These are phyloP conservation scores for Orbilia javanica DNA, from an alignment of 2,329 filamentous ascomycete species.

Conservation along the genomic window DNA sequence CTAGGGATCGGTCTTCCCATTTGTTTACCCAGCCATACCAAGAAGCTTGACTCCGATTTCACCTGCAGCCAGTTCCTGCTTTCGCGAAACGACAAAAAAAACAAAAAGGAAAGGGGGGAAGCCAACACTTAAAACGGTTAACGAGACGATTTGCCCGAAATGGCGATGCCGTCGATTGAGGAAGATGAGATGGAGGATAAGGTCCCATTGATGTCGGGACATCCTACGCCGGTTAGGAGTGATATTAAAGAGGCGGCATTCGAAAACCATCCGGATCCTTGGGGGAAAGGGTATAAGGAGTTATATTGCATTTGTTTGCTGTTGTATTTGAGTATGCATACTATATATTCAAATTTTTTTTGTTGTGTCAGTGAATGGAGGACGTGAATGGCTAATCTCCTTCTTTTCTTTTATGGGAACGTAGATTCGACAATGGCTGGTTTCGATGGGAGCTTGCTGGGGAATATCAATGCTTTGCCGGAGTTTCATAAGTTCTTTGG, in stretches of 20 bases:
- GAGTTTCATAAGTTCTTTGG: constrained; percentile 69
- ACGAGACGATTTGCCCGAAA: not conserved
- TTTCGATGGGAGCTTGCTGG: constrained; percentile 72
- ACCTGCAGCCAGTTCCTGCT: not conserved
- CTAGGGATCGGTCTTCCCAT: not conserved
- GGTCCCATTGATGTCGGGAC: constrained; percentile 47
- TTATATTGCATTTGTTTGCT: constrained; percentile 51
- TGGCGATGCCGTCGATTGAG: constrained; percentile 53
- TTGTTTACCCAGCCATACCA: not conserved
- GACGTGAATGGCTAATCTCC: too few relatives aligned
- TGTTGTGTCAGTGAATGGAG: too few relatives aligned
- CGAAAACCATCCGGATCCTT: constrained; percentile 55
- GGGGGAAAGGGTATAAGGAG: constrained; percentile 58
- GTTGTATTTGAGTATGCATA: constrained; percentile 47
- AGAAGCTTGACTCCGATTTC: not conserved
- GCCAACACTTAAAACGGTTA: constrained; percentile 8
- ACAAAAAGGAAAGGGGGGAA: too few relatives aligned
- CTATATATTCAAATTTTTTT: too few relatives aligned
- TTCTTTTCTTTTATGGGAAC: too few relatives aligned
- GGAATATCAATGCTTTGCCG: constrained; percentile 70
- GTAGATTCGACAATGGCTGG: constrained; percentile 70
- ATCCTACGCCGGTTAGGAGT: constrained; percentile 26
- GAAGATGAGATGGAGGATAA: constrained; percentile 58
- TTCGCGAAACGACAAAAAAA: too few relatives aligned
- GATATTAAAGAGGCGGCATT: constrained; percentile 57